phyloP scores from a whole-genome alignment of 768 basidiomycete genomes.

The Termitomyces titanicus region DNA sequence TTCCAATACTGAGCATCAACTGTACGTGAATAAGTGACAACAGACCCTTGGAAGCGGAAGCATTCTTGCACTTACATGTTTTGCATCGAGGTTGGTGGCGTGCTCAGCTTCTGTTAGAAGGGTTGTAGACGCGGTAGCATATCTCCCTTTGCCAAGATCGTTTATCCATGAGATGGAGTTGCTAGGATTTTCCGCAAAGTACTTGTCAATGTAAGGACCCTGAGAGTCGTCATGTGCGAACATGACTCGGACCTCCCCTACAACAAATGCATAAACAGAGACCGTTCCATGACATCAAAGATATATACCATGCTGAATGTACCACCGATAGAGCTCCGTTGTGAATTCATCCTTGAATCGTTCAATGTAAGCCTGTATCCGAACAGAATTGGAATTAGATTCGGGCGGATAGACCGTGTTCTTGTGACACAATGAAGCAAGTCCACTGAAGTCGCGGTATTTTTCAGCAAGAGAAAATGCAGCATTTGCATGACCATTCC shows the following conservation, averaged over 20 bases:
- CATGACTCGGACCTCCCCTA: slow-evolving; percentile 79
- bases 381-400: slow-evolving; percentile 56
- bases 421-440: slow-evolving; percentile 82
- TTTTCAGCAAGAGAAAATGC: slow-evolving; percentile 85
- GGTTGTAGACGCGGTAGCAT: slow-evolving; percentile 58
- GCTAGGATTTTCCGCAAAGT: slow-evolving; percentile 59
- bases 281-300: background rate
- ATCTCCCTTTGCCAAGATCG: slow-evolving; percentile 68
- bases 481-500: slow-evolving; percentile 57
- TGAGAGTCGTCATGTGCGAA: slow-evolving; percentile 73
- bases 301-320: slow-evolving; percentile 77
- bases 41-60: background rate
- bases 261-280: slow-evolving; percentile 1
- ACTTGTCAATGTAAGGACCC: slow-evolving; percentile 61
- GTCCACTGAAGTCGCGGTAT: slow-evolving; percentile 79
- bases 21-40: slow-evolving; percentile 26
- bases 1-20: slow-evolving; percentile 91
- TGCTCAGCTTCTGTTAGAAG: slow-evolving; percentile 59
- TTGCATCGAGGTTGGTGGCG: slow-evolving; percentile 58
- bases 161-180: slow-evolving; percentile 83
- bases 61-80: slow-evolving; percentile 61
- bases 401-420: slow-evolving; percentile 60
- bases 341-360: slow-evolving; percentile 82
- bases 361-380: slow-evolving; percentile 71
- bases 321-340: slow-evolving; percentile 88